Conservation (phyloP, 805 yeast species). For the Myxozyma lipomycoides region DNA sequence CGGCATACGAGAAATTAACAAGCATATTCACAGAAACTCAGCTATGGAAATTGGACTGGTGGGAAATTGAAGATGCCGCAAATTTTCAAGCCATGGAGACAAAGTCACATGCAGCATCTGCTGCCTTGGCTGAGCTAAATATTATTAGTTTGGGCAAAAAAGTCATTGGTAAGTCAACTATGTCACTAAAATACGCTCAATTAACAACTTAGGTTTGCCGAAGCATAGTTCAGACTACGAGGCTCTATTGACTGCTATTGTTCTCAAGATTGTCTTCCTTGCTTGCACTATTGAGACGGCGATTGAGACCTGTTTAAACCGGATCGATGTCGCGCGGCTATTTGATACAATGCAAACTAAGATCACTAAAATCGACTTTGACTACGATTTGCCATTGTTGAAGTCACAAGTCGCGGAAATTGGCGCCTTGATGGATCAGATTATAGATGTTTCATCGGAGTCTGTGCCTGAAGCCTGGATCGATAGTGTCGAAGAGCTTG, state of each 20-base stretch:
- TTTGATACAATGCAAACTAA: background rate
- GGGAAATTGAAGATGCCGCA: constrained; percentile 1
- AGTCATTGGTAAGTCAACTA: constrained; percentile 1
- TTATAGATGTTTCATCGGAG: constrained; percentile 18
- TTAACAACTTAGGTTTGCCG: background rate
- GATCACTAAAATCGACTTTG: constrained; percentile 3
- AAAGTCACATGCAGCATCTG: background rate
- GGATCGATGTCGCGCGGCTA: constrained; percentile 8
- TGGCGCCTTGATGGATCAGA: constrained; percentile 16
- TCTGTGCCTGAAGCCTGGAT: constrained; percentile 27
- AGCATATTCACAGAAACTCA: background rate
- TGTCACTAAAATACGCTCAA: background rate
- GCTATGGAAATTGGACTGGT: constrained; percentile 1
- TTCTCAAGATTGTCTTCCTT: constrained; percentile 7
- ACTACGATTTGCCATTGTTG: background rate
- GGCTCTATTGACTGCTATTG: constrained; percentile 10
- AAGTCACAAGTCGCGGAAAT: constrained; percentile 3
- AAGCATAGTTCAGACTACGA: constrained; percentile 1
- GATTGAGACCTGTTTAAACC: constrained; percentile 3
- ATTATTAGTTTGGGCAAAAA: background rate
- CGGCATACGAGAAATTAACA: background rate
- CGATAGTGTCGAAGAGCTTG: constrained; percentile 18
- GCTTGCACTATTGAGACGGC: constrained; percentile 7
- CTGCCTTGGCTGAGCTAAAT: background rate
- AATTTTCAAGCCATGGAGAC: background rate